Base-by-base conservation (phyloP, 495 filamentous ascomycete species). In the Penicillium samsonianum region DNA sequence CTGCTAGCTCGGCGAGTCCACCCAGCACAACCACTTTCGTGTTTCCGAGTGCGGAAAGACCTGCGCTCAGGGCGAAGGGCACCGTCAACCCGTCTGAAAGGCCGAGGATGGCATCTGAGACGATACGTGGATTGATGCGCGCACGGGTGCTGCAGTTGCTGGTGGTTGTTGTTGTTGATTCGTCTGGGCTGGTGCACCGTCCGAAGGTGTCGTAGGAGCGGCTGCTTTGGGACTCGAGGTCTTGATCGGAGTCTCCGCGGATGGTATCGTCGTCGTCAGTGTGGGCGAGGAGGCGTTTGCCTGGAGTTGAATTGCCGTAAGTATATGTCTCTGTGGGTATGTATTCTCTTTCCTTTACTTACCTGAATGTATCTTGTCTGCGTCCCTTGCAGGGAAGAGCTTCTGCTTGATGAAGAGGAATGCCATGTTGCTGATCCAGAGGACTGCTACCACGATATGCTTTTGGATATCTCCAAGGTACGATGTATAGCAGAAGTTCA, bases 31-130 rank as follows among this genome's bases (percentile, higher is more conserved):
- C 82, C 1, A 82, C 72, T 38, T 80, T 77, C 17, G 82, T 81
- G 48, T 81, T 72, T 14, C 78, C 78, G 5, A 82, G 72, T 6
- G 79, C 72, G 2, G 80, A 83, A 22, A 84, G 73, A 53, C 82
- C 81, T 0, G 81, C 82, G 28, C 77, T 80, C 45, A 84, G 62
- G 6, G 82, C 82, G 54, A 84, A 84, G 16, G 82, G 82, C 0
- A 84, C 82, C 0, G 81, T 84, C 57, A 84, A 67, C 4, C 82
- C 82, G 59, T 84, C 82, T 1, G 82, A 82, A n/a, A 82, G 71
- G 16, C 82, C 87, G 51, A 84, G 78, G 23, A 81, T 84, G 11
- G 82, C 81, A 67, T 83, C 80, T 0, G 81, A 82, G 20, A 84
- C 70, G 38, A 83, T 78, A n/a, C 80, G 71, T 6, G 80, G 73